Base-by-base conservation (phyloP, 2,329 filamentous ascomycete species). In the Lachnellula occidentalis region DNA sequence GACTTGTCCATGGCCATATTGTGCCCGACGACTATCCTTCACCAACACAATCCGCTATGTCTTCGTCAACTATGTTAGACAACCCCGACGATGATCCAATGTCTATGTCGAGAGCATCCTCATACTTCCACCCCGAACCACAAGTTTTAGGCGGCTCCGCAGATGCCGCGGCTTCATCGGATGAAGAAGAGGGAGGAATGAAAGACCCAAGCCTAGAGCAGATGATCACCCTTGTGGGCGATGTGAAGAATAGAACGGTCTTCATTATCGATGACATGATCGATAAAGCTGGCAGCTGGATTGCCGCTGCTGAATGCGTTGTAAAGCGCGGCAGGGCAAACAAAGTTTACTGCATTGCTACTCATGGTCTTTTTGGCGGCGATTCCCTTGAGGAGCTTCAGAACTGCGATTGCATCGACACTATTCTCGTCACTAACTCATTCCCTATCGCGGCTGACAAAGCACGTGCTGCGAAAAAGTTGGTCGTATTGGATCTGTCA, bases 231-330 rank as follows among this genome's bases (percentile, higher is more conserved):
- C 78, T 99, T n/a, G 94, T 99, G 14, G 94, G 94, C 57, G 90
- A 97, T 66, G 94, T 99, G 57, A 87, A 85, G 67, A 85, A 90
- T 68, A 84, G 90, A 55, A 86, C 90, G 0, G 94, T 97, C 51
- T 87, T 99, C 69, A 91, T 99, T 58, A 88, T 99, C 48, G 94
- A 99, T 70, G 94, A 99, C 70, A 97, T 99, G 88, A 96, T 99
- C 67, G 94, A 99, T 74, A 96, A 96, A 75, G 86, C 91, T 9
- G 90, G 88, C 14, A 96, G 90, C 6, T 99, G 94, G 94, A 95
- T 99, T 63, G 92, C 92, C 5, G 94, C 94, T 6, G 94, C 94
- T 12, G 94, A 99, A 76, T 95, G 92, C 1, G 92, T 96, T 2
- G 89, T 96, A 51, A 97, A 97, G 78, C 84, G 88, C 60, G 95